Evolutionary conservation across 371 early-diverging fungal genomes (phyloP), one percentile per base, ranked within the genome.

Genomic region (Basidiobolus meristosporus): DNA sequence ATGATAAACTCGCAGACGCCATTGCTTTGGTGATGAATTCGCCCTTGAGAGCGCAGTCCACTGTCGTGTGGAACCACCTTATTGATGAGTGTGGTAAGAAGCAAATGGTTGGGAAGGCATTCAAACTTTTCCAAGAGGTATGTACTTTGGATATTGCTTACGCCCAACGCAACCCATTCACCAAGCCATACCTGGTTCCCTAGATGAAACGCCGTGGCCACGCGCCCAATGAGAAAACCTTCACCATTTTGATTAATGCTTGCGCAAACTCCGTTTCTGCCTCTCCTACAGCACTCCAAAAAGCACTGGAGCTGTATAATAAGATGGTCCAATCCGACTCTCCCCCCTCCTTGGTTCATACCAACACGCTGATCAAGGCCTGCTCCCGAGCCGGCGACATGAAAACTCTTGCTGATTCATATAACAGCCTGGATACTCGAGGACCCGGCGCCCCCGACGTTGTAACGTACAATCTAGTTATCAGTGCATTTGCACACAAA

Each of bases 51-150:
- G 50, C 50, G 0, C 60, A 57, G 43, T 58, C 46, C 21, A 54
- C 50, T 28, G 56, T 58, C 3, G 63, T 63, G 5, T 63, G 63
- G 63, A 63, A 63, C 32, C 54, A 57, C 34, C 47, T 63, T 17
- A 63, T 63, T 39, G 47, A 51, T 19, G 56, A 53, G 32, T 48
- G 48, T 7, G 55, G 52, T 4, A 44, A 50, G 15, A 20, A 45
- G 1, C 47, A 51, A 41, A 57, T 48, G 41, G 21, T 52, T 7
- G 50, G 38, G 20, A 48, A 47, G 18, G 53, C 56, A 1, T 57
- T 51, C 46, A 41, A 44, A 6, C 37, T 54, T 2, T 31, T 54
- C 17, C 53, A 36, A 29, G 56, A 63, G 48, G 63, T 57, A 51
- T 41, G 37, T 35, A 1, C 32, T 23, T 15, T 17, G 14, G 19